phyloP scores from a whole-genome alignment of 768 basidiomycete species.

The Porpolomopsis calyptriformis region DNA sequence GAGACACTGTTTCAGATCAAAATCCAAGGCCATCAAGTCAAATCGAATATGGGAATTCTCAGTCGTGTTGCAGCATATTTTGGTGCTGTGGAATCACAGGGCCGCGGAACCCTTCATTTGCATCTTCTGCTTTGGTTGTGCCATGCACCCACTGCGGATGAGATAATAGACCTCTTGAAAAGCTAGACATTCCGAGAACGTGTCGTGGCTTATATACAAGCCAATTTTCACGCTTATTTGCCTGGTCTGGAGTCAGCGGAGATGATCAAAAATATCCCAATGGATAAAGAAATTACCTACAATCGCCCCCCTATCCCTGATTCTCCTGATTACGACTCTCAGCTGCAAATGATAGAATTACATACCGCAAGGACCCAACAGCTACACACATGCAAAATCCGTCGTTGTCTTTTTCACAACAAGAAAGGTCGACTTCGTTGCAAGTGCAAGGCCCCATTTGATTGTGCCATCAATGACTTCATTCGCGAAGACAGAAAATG shows the following conservation, averaged over 20 bases:
- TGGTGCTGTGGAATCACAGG: conserved; percentile 31
- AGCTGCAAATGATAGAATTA: conserved; percentile 11
- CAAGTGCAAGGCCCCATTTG: too few relatives aligned
- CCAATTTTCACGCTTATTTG: not conserved
- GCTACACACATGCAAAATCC: conserved; percentile 21
- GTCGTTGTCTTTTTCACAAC: conserved; percentile 14
- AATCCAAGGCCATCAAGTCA: conserved; percentile 11
- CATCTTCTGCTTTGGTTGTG: conserved; percentile 10
- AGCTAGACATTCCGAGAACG: not conserved
- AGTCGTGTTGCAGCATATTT: conserved; percentile 25
- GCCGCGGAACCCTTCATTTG: conserved; percentile 25
- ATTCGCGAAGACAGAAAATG: conserved; percentile 19
- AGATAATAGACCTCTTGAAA: not conserved
- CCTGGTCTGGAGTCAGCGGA: not conserved
- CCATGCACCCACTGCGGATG: not conserved
- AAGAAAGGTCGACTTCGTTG: conserved; percentile 8
- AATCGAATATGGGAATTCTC: conserved; percentile 24
- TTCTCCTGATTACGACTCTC: not conserved
- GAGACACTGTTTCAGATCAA: conserved; percentile 22
- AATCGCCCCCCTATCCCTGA: not conserved
- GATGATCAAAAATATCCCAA: not conserved
- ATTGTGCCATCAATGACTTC: conserved; percentile 25
- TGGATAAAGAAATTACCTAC: not conserved
- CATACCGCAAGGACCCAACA: conserved; percentile 20
- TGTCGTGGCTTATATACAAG: not conserved